Evolutionary conservation across 106 monocot genomes (phyloP).

Genomic region (Triglochin maritima): DNA sequence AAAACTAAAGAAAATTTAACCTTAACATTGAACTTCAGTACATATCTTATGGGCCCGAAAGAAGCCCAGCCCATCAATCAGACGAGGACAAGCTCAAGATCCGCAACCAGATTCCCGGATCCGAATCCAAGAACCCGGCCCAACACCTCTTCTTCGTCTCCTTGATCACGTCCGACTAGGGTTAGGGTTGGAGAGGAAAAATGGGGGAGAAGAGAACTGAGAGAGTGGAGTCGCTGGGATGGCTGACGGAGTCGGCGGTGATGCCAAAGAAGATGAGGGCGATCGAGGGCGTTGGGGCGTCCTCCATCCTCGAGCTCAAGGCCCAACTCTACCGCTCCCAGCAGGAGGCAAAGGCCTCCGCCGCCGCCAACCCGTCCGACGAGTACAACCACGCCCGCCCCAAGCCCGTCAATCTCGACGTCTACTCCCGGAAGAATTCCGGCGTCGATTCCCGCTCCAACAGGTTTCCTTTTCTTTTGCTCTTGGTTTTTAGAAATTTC

Average conservation of each 20-base stretch:
- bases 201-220: constrained; percentile 6
- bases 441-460: constrained; percentile 62
- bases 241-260: constrained; percentile 89
- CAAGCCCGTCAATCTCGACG: constrained; percentile 21
- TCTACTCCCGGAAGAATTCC: constrained; percentile 53
- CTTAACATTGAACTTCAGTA: too few species aligned
- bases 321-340: constrained; percentile 94
- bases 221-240: constrained; percentile 75
- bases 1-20: too few species aligned
- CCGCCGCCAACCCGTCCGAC: constrained; percentile 9
- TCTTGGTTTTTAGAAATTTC: not conserved
- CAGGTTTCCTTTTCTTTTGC: constrained; percentile 24
- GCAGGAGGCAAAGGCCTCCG: constrained; percentile 56
- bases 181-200: too few species aligned
- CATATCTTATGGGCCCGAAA: too few species aligned
- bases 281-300: constrained; percentile 85
- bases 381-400: constrained; percentile 43
- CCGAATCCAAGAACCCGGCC: too few species aligned
- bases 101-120: too few species aligned
- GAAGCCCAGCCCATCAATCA: too few species aligned
- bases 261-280: constrained; percentile 95
- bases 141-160: too few species aligned
- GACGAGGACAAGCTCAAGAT: too few species aligned
- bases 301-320: constrained; percentile 90
- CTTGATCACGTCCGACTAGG: too few species aligned